Evolutionary conservation across 164 flowering plant genomes (phyloP).

Genomic region (Piper longum): DNA sequence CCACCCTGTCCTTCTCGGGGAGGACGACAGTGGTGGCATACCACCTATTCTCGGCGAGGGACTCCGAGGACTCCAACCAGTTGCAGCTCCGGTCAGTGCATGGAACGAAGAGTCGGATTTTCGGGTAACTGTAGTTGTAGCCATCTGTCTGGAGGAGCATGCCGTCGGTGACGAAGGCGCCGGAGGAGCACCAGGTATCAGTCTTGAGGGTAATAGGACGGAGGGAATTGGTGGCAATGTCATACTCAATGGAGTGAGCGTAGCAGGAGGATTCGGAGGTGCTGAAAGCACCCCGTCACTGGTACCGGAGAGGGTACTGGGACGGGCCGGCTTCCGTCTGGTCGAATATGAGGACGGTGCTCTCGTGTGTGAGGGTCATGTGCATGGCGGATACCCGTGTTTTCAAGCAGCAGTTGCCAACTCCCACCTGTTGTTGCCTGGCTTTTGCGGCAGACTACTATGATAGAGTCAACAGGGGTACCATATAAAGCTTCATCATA

Average conservation of each 20-base stretch:
- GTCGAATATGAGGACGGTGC: constrained; percentile 55
- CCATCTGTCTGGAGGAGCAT: constrained; percentile 56
- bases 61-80: constrained; percentile 22
- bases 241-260: constrained; percentile 69
- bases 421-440: constrained; percentile 13
- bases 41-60: constrained; percentile 30
- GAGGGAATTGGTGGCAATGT: constrained; percentile 22
- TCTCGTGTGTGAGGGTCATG: constrained; percentile 46
- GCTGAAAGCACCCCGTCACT: constrained; percentile 11
- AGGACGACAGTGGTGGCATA: constrained; percentile 42
- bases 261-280: constrained; percentile 32
- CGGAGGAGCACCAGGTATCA: constrained; percentile 75
- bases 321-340: constrained; percentile 36
- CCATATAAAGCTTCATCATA: too few species aligned
- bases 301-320: constrained; percentile 15
- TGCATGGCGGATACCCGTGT: constrained; percentile 70
- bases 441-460: not conserved
- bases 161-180: constrained; percentile 48
- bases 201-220: constrained; percentile 34
- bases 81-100: constrained; percentile 31
- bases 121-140: constrained; percentile 21
- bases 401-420: constrained; percentile 48
- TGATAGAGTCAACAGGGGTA: too few species aligned
- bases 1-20: constrained; percentile 33
- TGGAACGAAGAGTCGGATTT: constrained; percentile 31